Evolutionary conservation across 116 monocot genomes (phyloP).

Genomic region (Papilionanthe hybrid): DNA sequence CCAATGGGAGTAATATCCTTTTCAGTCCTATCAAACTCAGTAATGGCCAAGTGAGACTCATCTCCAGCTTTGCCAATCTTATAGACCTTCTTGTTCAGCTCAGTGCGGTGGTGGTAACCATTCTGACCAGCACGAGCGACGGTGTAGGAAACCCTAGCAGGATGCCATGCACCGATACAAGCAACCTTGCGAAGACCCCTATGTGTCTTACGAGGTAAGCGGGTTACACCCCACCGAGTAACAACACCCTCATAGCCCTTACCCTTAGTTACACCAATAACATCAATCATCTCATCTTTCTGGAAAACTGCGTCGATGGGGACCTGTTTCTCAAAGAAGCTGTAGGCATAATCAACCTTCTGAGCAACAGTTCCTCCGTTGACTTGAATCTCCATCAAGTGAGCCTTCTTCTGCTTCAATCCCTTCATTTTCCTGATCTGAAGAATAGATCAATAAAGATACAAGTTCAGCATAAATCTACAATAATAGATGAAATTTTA

Average conservation of each 20-base stretch:
- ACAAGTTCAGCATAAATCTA: not conserved
- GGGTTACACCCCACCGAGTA: constrained; percentile 37
- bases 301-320: constrained; percentile 37
- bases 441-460: not conserved
- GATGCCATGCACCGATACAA: constrained; percentile 43
- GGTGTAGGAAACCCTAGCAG: constrained; percentile 36
- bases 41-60: constrained; percentile 22
- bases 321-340: constrained; percentile 38
- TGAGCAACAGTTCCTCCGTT: constrained; percentile 35
- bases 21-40: constrained; percentile 43
- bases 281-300: constrained; percentile 44
- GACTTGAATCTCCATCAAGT: constrained; percentile 40
- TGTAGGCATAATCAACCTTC: constrained; percentile 35
- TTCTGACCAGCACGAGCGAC: constrained; percentile 45
- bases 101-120: constrained; percentile 39
- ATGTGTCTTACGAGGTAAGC: constrained; percentile 37
- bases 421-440: constrained; percentile 44
- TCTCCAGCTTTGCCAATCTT: constrained; percentile 35
- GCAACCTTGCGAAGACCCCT: constrained; percentile 40
- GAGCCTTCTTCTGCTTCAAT: constrained; percentile 43
- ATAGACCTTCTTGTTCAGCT: constrained; percentile 43
- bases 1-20: constrained; percentile 47
- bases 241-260: constrained; percentile 43
- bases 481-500: too few species aligned
- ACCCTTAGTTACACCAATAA: constrained; percentile 39